A percentile compares a stretch with the other conserved stretches of the same genome.
These are phyloP conservation scores for Eucalyptus victrix DNA, from an alignment of 345 rosid species.

Conservation along the genomic window DNA sequence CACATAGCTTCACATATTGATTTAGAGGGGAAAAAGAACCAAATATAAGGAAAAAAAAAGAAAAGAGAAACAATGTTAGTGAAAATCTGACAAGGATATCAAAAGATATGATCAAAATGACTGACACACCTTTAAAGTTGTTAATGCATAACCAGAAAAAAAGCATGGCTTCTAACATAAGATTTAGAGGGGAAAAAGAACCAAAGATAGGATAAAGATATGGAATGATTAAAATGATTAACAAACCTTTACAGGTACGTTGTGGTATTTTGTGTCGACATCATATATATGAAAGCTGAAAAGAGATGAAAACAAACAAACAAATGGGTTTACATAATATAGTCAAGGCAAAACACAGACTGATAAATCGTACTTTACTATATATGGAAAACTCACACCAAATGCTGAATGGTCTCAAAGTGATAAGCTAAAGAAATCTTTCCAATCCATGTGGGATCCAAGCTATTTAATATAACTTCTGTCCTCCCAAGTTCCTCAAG, in stretches of 20 bases:
- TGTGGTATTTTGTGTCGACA: slow-evolving; percentile 64
- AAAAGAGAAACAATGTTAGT: not conserved
- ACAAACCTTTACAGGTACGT: slow-evolving; percentile 57
- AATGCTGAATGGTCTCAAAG: slow-evolving; percentile 65
- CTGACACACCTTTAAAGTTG: not conserved
- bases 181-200: not conserved
- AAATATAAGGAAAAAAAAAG: not conserved
- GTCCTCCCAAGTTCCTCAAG: slow-evolving; percentile 86
- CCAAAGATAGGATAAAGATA: slow-evolving; percentile 9
- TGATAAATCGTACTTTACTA: not conserved
- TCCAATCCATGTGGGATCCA: slow-evolving; percentile 72
- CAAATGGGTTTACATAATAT: not conserved
- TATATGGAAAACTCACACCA: slow-evolving; percentile 32
- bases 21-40: slow-evolving; percentile 9
- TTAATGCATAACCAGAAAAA: not conserved
- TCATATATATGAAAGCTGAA: slow-evolving; percentile 65
- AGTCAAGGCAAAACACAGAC: not conserved
- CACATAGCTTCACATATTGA: not conserved
- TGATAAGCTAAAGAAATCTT: slow-evolving; percentile 62
- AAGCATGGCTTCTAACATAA: not conserved
- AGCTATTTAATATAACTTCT: slow-evolving; percentile 60
- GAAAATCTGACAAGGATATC: not conserved
- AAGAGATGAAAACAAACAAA: not conserved
- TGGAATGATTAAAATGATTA: not conserved
- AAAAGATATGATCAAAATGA: not conserved